A percentile compares a stretch with the other conserved stretches of the same genome.
These are phyloP conservation scores for Quercus dentata DNA, from an alignment of 306 rosid genomes.

Conservation along the genomic window DNA sequence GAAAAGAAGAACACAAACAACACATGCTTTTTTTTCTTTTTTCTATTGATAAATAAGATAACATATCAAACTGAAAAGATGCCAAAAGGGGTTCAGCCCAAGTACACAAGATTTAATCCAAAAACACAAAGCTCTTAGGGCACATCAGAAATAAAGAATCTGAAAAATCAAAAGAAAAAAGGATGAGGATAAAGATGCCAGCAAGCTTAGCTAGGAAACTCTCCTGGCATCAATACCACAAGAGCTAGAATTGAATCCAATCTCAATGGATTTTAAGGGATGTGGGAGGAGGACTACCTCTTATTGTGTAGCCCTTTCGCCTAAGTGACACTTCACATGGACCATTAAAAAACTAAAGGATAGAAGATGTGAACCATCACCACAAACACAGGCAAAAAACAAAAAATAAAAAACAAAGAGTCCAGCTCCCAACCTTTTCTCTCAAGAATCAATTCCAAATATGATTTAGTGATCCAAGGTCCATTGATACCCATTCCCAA, in stretches of 20 bases:
- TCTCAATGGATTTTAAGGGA: background rate
- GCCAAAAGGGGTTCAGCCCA: slow-evolving; percentile 3
- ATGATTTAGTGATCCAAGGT: slow-evolving; percentile 96
- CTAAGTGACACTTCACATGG: background rate
- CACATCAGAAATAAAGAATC: slow-evolving; percentile 10
- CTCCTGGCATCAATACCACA: background rate
- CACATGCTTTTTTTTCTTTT: background rate
- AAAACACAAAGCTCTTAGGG: slow-evolving; percentile 5
- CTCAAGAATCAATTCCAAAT: slow-evolving; percentile 96
- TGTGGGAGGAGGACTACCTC: background rate
- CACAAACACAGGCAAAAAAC: slow-evolving; percentile 1
- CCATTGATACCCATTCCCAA: slow-evolving; percentile 67
- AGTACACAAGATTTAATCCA: slow-evolving; percentile 1
- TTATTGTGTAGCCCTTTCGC: background rate
- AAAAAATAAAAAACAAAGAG: background rate
- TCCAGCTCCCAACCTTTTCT: slow-evolving; percentile 61
- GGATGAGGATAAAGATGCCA: background rate
- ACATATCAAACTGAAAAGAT: slow-evolving; percentile 9
- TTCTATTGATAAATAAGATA: slow-evolving; percentile 18
- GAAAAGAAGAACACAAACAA: background rate
- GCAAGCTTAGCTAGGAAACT: background rate
- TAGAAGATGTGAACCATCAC: slow-evolving; percentile 3
- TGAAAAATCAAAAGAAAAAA: background rate
- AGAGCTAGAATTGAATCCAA: background rate
- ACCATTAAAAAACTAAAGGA: background rate